Percentiles rank a stretch among this genome's conserved stretches.
Evolutionary conservation across 148 eudicot genomes (phyloP).

Genomic region (Vaccinium myrtillus): DNA sequence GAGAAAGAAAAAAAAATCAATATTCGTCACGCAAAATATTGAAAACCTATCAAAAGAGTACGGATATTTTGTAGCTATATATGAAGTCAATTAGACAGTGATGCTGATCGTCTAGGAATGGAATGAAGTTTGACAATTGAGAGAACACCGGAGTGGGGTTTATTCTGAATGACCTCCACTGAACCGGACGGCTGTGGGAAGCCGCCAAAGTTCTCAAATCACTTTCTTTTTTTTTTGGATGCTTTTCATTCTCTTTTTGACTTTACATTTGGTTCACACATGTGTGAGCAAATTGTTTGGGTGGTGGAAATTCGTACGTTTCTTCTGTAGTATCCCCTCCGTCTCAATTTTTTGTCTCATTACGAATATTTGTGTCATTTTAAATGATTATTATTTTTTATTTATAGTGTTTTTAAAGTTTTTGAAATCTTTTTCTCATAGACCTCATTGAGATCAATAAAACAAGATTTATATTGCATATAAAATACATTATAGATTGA

Average conservation of each 20-base stretch:
- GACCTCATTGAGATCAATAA: no score
- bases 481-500: no score
- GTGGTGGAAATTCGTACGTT: no score
- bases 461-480: no score
- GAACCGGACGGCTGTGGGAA: conserved; percentile 12
- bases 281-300: no score
- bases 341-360: no score
- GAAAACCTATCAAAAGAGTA: background rate
- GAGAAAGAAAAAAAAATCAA: background rate
- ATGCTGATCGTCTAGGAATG: background rate
- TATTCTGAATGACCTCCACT: background rate
- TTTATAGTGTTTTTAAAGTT: no score
- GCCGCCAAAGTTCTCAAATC: background rate
- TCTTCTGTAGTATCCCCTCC: no score
- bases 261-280: background rate
- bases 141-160: background rate
- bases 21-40: background rate
- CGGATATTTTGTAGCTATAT: background rate
- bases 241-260: background rate
- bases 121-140: background rate
- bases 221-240: no score
- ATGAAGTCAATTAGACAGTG: background rate
- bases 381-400: no score
- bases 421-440: no score
- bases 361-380: no score